Conservation (phyloP, 2,329 filamentous ascomycete genomes). For the Penicillium thymicola region DNA sequence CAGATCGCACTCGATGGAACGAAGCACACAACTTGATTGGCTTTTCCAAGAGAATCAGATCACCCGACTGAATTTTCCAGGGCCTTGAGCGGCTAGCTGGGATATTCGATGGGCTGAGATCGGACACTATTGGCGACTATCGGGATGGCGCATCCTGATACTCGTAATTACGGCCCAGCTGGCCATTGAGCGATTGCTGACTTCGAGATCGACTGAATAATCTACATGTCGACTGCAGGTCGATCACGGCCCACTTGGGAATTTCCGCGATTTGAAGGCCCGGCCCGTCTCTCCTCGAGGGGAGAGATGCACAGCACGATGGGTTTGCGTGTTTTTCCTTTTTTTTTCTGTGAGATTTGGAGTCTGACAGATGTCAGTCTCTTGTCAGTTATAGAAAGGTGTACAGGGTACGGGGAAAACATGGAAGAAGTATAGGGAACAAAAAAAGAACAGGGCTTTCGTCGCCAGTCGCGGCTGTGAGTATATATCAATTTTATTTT, state of each 20-base stretch:
- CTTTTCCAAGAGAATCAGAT: neutral
- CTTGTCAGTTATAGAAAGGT: neutral
- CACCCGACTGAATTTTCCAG: conserved; percentile 19
- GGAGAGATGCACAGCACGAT: conserved; percentile 7
- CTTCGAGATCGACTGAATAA: conserved; percentile 15
- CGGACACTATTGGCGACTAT: conserved; percentile 29
- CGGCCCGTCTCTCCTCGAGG: conserved; percentile 27
- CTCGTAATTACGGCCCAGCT: conserved; percentile 16
- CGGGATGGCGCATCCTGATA: conserved; percentile 22
- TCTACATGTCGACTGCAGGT: conserved; percentile 21
- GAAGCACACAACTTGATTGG: neutral
- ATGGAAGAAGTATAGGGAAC: neutral
- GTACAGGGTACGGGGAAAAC: neutral
- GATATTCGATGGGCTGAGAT: conserved; percentile 24
- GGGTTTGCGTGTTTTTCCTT: conserved; percentile 8
- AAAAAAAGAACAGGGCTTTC: neutral
- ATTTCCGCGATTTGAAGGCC: conserved; percentile 21
- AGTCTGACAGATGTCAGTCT: conserved; percentile 11
- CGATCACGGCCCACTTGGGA: conserved; percentile 23
- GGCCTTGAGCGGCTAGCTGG: conserved; percentile 26
- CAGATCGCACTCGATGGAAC: neutral
- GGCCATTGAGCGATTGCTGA: conserved; percentile 9
- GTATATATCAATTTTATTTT: neutral
- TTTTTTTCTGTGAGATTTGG: neutral
- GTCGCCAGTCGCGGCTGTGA: conserved; percentile 26